Conservation (phyloP, 768 basidiomycete genomes). For the Lepiota brunneoincarnata region DNA sequence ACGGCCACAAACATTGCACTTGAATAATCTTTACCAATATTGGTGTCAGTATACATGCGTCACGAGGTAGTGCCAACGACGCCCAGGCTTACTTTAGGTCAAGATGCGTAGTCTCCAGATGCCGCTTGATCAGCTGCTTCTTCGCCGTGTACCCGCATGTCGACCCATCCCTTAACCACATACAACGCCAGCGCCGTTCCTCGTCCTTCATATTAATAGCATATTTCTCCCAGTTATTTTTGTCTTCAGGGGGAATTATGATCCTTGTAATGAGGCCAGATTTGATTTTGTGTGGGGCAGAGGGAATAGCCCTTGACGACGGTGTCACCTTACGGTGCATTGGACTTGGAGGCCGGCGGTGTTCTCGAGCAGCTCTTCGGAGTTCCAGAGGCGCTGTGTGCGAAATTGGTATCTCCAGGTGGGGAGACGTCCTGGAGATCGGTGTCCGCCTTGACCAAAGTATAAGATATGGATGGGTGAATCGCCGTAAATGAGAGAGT, state of each 20-base stretch:
- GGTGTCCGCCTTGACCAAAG: too few relatives aligned
- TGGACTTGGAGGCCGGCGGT: slow-evolving; percentile 2
- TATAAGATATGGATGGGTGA: too few relatives aligned
- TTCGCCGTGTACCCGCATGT: slow-evolving; percentile 18
- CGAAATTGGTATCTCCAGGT: not conserved
- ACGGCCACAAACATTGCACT: not conserved
- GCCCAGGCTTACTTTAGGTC: slow-evolving; percentile 48
- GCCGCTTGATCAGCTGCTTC: slow-evolving; percentile 68
- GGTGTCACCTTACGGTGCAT: not conserved
- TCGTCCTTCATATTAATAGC: slow-evolving; percentile 8
- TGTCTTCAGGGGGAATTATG: not conserved
- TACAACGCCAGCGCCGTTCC: slow-evolving; percentile 6
- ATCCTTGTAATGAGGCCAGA: not conserved
- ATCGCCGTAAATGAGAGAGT: too few relatives aligned
- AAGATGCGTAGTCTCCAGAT: slow-evolving; percentile 62
- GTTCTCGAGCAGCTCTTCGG: not conserved
- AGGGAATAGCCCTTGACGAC: too few relatives aligned
- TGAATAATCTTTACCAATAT: slow-evolving; percentile 21
- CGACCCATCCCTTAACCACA: slow-evolving; percentile 10
- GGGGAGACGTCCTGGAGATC: too few relatives aligned
- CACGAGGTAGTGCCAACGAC: not conserved
- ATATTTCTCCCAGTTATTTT: slow-evolving; percentile 13
- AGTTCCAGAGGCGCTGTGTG: not conserved
- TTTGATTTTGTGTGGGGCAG: too few relatives aligned
- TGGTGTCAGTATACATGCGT: not conserved